phyloP scores from a whole-genome alignment of 305 asterid species.

The Caryopteris hybrid region DNA sequence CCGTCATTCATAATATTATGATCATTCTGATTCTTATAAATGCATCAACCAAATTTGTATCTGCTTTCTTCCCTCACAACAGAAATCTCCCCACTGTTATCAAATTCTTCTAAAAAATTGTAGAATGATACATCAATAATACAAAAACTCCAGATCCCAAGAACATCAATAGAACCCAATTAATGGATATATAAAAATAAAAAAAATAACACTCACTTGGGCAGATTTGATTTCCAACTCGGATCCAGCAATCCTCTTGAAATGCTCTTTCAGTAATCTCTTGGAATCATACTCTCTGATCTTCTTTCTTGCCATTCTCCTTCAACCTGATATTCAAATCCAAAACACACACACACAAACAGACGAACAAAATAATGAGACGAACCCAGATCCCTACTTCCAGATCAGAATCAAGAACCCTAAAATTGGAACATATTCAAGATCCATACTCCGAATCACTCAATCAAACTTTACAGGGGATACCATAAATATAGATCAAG shows the following conservation, averaged over 20 bases:
- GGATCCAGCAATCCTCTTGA: conserved; percentile 86
- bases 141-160: conserved; percentile 14
- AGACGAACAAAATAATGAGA: background rate
- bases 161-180: too few relatives aligned
- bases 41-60: background rate
- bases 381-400: conserved; percentile 28
- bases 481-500: background rate
- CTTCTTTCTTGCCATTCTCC: conserved; percentile 93
- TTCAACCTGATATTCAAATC: conserved; percentile 31
- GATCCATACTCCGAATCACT: conserved; percentile 25
- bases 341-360: background rate
- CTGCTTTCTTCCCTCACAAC: conserved; percentile 5
- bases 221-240: conserved; percentile 87
- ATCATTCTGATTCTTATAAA: background rate
- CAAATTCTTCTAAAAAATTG: conserved; percentile 4
- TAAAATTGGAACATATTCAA: background rate
- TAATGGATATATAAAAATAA: too few relatives aligned
- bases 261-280: conserved; percentile 90
- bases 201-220: conserved; percentile 38
- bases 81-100: background rate
- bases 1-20: conserved; percentile 1
- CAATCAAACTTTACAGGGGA: background rate
- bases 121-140: background rate
- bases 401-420: conserved; percentile 19
- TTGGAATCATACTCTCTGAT: conserved; percentile 98